Evolutionary conservation across 768 basidiomycete species (phyloP).

Genomic region (Mycena latifolia): DNA sequence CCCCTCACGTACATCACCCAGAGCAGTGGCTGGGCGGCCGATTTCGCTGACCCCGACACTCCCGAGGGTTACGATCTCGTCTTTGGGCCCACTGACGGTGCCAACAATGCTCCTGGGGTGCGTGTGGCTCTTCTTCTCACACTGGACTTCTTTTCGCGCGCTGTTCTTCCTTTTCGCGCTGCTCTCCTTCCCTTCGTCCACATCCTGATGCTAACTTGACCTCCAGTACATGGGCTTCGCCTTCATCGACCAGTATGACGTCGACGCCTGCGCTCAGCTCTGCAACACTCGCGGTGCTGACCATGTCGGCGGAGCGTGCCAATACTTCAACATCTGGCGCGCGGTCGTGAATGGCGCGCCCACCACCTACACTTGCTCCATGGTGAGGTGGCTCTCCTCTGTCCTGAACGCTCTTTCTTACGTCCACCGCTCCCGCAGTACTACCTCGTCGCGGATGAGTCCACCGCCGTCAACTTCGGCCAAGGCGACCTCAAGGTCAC

Average conservation of each 20-base stretch:
- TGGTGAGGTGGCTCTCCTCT: slow-evolving; percentile 46
- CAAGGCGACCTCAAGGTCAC: slow-evolving; percentile 61
- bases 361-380: slow-evolving; percentile 62
- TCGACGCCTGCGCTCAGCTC: slow-evolving; percentile 56
- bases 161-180: not conserved
- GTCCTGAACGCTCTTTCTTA: not conserved
- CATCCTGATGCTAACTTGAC: slow-evolving; percentile 17
- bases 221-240: slow-evolving; percentile 64
- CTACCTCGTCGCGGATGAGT: slow-evolving; percentile 55
- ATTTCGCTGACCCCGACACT: slow-evolving; percentile 51
- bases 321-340: slow-evolving; percentile 68
- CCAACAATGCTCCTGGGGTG: slow-evolving; percentile 61
- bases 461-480: slow-evolving; percentile 60
- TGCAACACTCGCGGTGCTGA: slow-evolving; percentile 60
- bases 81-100: slow-evolving; percentile 59
- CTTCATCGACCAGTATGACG: slow-evolving; percentile 62
- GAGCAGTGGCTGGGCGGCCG: slow-evolving; percentile 55
- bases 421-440: slow-evolving; percentile 49
- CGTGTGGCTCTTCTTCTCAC: slow-evolving; percentile 32
- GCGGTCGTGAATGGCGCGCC: slow-evolving; percentile 58
- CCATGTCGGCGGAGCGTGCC: slow-evolving; percentile 56
- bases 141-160: not conserved
- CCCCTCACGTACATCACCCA: slow-evolving; percentile 56
- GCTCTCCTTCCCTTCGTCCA: no score
- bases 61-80: slow-evolving; percentile 61